Base-by-base conservation (phyloP, 2,329 filamentous ascomycete genomes). In the Cytospora leucostoma region DNA sequence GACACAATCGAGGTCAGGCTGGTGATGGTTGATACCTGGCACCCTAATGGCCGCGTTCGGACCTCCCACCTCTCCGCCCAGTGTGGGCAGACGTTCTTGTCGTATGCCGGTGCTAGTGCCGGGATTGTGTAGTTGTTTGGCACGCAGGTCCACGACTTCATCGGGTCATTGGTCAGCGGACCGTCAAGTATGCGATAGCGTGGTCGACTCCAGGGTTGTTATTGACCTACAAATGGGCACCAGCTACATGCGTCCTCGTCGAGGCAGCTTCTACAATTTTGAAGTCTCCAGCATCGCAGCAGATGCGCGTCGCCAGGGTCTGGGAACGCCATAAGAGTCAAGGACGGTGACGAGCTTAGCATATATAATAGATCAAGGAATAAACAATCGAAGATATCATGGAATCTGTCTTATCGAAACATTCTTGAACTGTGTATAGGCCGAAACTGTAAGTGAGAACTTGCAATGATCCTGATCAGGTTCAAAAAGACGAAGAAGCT, bases 61-160 rank as follows among this genome's bases (percentile, higher is more conserved):
- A 80, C 57, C 65, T 79, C 78, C 78, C 77, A 80, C 19, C 76
- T 69, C 70, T 80, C 80, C 7, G 77, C 77, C 76, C 76, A 79
- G 64, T 83, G 76, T 7, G 84, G 84, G 66, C 84, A 86, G 11
- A 84, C 75, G 56, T 80, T 71, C 49, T 79, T 73, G 62, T 84
- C 75, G 68, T 76, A 80, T 2, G 80, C 78, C 2, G 83, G 84
- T 2, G 82, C 82, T 17, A 86, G 73, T 35, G 82, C 69, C 0
- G 77, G 80, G 11, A 84, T 70, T 0, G 66, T 61, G 62, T 79
- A 71, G 17, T 75, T 72, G 65, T 84, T 85, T 27, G 84, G 83
- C 1, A 85, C 79, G 69, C 84, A 86, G 0, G 80, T 78, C 71
- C 78, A 81, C 5, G 82, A 81, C 82, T 84, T 62, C 47, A 7